A percentile compares a stretch with the other conserved stretches of the same genome.
Conservation (phyloP, 2,329 filamentous ascomycete species). For the Iodosphaeria phyllophila region DNA sequence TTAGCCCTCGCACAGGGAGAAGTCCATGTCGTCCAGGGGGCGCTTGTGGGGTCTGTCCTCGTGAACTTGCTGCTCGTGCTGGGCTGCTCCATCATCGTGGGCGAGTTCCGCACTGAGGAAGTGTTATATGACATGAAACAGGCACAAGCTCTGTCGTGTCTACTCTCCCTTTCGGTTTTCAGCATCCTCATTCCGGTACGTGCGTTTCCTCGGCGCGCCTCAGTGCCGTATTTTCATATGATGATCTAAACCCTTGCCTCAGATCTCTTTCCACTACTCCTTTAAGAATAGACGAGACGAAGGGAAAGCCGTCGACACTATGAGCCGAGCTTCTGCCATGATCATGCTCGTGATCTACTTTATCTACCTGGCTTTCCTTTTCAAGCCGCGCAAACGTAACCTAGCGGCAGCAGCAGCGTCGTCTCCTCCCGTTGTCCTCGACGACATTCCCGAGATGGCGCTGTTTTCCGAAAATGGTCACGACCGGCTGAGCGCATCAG, state of each 20-base stretch:
- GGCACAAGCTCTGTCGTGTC: conserved; percentile 70
- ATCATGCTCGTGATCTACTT: conserved; percentile 72
- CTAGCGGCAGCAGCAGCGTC: too few species aligned
- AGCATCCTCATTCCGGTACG: conserved; percentile 82
- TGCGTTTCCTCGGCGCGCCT: too few species aligned
- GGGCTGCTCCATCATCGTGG: conserved; percentile 86
- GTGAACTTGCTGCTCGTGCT: conserved; percentile 79
- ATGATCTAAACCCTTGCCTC: too few species aligned
- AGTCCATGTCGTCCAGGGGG: conserved; percentile 78
- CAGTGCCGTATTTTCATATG: too few species aligned
- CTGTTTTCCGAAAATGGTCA: conserved; percentile 61
- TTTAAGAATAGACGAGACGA: conserved; percentile 39
- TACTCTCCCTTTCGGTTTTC: conserved; percentile 62
- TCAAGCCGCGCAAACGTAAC: conserved; percentile 79
- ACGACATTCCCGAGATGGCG: conserved; percentile 20
- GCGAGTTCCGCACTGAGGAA: conserved; percentile 63
- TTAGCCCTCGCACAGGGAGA: conserved; percentile 60
- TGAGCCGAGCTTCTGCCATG: conserved; percentile 57
- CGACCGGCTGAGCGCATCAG: conserved; percentile 1
- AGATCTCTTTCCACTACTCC: too few species aligned
- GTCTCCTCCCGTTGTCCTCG: conserved; percentile 64
- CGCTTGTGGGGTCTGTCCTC: conserved; percentile 76
- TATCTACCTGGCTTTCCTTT: conserved; percentile 76
- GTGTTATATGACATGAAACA: conserved; percentile 87
- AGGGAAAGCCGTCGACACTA: conserved; percentile 29